Percentiles rank a stretch among this genome's conserved stretches.
Evolutionary conservation across 768 basidiomycete species (phyloP).

Genomic region (Peribolospora kevripleyi): DNA sequence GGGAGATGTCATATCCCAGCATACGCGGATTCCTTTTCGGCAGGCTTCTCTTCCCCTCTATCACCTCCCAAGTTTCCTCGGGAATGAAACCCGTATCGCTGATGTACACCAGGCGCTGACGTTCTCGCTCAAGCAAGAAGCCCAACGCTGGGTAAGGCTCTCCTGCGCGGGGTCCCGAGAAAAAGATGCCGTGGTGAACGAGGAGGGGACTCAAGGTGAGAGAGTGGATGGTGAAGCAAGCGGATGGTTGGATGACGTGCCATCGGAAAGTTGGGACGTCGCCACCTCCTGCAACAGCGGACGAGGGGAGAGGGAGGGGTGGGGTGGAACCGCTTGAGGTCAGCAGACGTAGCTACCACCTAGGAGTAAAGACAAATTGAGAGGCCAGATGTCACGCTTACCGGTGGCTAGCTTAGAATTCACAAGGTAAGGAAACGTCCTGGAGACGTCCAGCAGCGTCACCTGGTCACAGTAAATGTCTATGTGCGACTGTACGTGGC

Average conservation of each 20-base stretch:
- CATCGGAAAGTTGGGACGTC: conserved; percentile 63
- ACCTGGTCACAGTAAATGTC: conserved; percentile 45
- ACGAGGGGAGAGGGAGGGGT: background rate
- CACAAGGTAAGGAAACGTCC: conserved; percentile 61
- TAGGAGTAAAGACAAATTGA: background rate
- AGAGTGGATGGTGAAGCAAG: too few species aligned
- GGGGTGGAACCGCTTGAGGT: background rate
- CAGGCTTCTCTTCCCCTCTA: background rate
- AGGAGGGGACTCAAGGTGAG: too few species aligned
- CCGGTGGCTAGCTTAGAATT: conserved; percentile 52
- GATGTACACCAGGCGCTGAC: conserved; percentile 17
- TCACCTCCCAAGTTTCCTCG: conserved; percentile 33
- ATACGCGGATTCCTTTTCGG: background rate
- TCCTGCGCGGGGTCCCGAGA: too few species aligned
- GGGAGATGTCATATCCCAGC: too few species aligned
- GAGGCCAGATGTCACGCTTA: conserved; percentile 9
- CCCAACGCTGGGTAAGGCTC: too few species aligned
- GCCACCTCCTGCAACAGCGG: conserved; percentile 13
- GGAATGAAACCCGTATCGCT: conserved; percentile 66
- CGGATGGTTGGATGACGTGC: conserved; percentile 37
- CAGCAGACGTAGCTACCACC: background rate
- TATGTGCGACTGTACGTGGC: conserved; percentile 42
- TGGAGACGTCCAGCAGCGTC: conserved; percentile 41
- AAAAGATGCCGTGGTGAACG: too few species aligned
- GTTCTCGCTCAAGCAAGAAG: too few species aligned